A percentile compares a stretch with the other conserved stretches of the same genome.
Evolutionary conservation across 257 asterid genomes (phyloP).

Genomic region (Petrea volubilis): DNA sequence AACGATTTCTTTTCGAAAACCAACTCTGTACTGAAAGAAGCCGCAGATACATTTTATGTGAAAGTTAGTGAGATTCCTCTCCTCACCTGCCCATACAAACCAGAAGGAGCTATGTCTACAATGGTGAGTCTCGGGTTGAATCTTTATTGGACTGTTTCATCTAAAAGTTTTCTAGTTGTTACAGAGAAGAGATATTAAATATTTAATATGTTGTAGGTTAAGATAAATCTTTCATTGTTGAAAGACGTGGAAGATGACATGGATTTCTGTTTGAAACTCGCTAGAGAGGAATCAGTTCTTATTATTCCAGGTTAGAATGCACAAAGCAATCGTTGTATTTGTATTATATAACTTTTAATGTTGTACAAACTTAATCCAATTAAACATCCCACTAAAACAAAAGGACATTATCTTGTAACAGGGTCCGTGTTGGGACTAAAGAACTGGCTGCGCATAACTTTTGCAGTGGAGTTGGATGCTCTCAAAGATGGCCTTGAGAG

Average conservation of each 20-base stretch:
- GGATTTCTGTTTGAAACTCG: constrained; percentile 64
- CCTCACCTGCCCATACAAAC: constrained; percentile 51
- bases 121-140: constrained; percentile 43
- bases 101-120: constrained; percentile 75
- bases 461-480: constrained; percentile 49
- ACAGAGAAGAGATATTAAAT: not conserved
- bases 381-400: no score
- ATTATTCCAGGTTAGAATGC: constrained; percentile 58
- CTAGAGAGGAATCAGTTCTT: constrained; percentile 63
- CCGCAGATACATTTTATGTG: constrained; percentile 48
- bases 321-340: not conserved
- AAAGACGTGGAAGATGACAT: constrained; percentile 51
- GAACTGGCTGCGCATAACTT: constrained; percentile 65
- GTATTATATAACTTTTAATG: no score
- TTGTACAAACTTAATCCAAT: no score
- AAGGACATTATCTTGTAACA: constrained; percentile 22
- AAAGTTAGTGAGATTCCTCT: constrained; percentile 46
- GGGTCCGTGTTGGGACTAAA: constrained; percentile 60
- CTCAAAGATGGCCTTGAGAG: constrained; percentile 63
- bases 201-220: constrained; percentile 43
- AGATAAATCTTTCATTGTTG: constrained; percentile 41
- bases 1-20: constrained; percentile 46
- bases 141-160: not conserved
- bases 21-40: constrained; percentile 48
- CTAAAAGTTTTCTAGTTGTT: not conserved